A percentile compares a stretch with the other conserved stretches of the same genome.
phyloP scores from a whole-genome alignment of 2,329 filamentous ascomycete species.

The Cytospora mali region DNA sequence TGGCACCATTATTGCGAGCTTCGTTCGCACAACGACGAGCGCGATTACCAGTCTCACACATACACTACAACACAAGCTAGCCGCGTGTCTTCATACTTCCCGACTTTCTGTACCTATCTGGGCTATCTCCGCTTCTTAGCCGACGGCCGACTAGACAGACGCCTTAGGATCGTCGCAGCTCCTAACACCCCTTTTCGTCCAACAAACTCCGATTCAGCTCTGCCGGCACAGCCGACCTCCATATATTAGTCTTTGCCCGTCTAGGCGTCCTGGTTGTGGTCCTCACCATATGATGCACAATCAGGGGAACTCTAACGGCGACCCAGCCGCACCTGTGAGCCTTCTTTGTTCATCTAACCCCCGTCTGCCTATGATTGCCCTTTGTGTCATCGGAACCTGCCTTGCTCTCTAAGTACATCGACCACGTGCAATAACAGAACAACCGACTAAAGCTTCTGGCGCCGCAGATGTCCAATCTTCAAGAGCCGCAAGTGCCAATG shows the following conservation, averaged over 20 bases:
- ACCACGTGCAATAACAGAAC: neutral
- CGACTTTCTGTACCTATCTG: neutral
- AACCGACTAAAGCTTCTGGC: slow-evolving; percentile 3
- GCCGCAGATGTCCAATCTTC: slow-evolving; percentile 19
- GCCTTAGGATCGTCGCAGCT: slow-evolving; percentile 3
- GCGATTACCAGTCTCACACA: neutral
- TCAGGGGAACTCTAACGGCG: slow-evolving; percentile 27
- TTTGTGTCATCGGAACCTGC: slow-evolving; percentile 2
- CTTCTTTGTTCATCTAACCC: slow-evolving; percentile 1
- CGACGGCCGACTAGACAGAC: neutral
- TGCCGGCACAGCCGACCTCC: slow-evolving; percentile 10
- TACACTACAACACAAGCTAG: neutral
- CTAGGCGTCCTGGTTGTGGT: slow-evolving; percentile 15
- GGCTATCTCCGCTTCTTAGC: neutral
- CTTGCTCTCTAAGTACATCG: neutral
- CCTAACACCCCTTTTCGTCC: slow-evolving; percentile 7
- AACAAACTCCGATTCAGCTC: neutral
- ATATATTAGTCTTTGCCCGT: slow-evolving; percentile 10
- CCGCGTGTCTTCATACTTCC: slow-evolving; percentile 1
- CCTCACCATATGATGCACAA: slow-evolving; percentile 30
- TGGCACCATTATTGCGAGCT: neutral
- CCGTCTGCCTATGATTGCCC: neutral
- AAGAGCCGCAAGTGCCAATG: slow-evolving; percentile 23
- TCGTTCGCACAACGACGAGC: neutral
- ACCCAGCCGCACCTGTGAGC: slow-evolving; percentile 26